phyloP scores from a whole-genome alignment of 192 early-diverging fungal species.

The Cladochytrium replicatum region DNA sequence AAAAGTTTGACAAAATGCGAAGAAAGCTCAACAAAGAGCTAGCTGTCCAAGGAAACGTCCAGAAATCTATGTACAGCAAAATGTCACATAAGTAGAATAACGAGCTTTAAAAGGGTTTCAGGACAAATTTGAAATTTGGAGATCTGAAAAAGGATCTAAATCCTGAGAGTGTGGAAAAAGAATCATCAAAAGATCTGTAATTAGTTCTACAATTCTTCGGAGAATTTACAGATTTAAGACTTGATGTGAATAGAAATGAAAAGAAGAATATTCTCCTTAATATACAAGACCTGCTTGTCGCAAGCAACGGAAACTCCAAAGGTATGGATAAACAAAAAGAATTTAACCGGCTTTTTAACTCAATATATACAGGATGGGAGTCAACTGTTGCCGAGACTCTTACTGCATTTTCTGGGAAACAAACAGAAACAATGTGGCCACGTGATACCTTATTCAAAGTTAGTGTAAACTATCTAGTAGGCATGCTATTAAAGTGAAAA shows the following conservation, averaged over 20 bases:
- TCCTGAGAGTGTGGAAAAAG: neutral
- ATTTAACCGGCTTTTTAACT: too few relatives aligned
- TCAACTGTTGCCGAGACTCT: constrained; percentile 29
- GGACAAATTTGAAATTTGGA: constrained; percentile 1
- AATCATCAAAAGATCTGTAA: neutral
- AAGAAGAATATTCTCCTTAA: constrained; percentile 14
- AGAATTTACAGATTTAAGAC: too few relatives aligned
- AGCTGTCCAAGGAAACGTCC: constrained; percentile 24
- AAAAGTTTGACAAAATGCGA: constrained; percentile 28
- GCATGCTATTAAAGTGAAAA: too few relatives aligned
- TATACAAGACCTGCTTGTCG: constrained; percentile 25
- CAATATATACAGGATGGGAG: constrained; percentile 45
- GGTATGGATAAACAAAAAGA: constrained; percentile 4
- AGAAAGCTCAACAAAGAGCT: constrained; percentile 30
- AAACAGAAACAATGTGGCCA: constrained; percentile 35
- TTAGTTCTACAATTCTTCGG: too few relatives aligned
- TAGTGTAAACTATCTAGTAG: too few relatives aligned
- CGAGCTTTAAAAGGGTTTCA: constrained; percentile 1
- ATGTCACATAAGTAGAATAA: neutral
- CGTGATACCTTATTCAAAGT: constrained; percentile 35
- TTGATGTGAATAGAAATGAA: neutral
- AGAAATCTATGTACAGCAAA: neutral
- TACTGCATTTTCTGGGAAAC: constrained; percentile 12
- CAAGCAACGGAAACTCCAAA: constrained; percentile 19
- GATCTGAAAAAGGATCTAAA: neutral